These are phyloP conservation scores for Dissophora globulifera DNA, from an alignment of 192 early-diverging fungal species.

Conservation along the genomic window DNA sequence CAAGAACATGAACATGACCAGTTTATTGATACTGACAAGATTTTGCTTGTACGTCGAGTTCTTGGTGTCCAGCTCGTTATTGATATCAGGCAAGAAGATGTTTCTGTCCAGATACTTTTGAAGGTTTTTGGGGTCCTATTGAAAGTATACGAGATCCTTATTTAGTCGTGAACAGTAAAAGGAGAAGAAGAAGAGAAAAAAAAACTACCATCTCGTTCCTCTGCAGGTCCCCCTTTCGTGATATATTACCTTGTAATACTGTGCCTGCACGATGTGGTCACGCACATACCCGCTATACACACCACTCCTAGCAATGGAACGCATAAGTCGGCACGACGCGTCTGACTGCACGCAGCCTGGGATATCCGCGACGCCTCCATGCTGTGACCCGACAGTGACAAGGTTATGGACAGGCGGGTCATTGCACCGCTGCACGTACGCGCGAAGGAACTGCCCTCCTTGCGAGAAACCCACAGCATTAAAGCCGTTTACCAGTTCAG, in stretches of 20 bases:
- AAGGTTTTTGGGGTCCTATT: constrained; percentile 62
- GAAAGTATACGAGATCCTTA: too few species aligned
- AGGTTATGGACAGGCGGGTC: constrained; percentile 75
- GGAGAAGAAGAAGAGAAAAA: not conserved
- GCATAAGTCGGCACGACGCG: constrained; percentile 75
- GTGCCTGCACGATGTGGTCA: constrained; percentile 88
- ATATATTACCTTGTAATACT: constrained; percentile 84
- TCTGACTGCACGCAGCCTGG: constrained; percentile 75
- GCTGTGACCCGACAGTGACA: constrained; percentile 90
- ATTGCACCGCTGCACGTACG: constrained; percentile 87
- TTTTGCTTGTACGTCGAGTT: constrained; percentile 70
- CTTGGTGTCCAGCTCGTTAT: constrained; percentile 74
- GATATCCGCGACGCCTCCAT: constrained; percentile 79
- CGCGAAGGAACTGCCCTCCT: constrained; percentile 66
- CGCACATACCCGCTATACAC: constrained; percentile 90
- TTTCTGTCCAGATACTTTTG: constrained; percentile 78
- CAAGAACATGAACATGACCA: constrained; percentile 87
- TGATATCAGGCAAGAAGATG: constrained; percentile 90
- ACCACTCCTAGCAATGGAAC: constrained; percentile 78
- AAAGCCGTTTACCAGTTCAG: constrained; percentile 78
- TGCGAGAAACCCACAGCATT: constrained; percentile 96
- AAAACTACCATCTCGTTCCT: constrained; percentile 2
- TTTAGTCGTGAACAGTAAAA: too few species aligned
- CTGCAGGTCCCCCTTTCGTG: too few species aligned
- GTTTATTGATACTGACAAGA: constrained; percentile 70